Conservation (phyloP, 164 flowering plant genomes). For the Saururus chinensis region DNA sequence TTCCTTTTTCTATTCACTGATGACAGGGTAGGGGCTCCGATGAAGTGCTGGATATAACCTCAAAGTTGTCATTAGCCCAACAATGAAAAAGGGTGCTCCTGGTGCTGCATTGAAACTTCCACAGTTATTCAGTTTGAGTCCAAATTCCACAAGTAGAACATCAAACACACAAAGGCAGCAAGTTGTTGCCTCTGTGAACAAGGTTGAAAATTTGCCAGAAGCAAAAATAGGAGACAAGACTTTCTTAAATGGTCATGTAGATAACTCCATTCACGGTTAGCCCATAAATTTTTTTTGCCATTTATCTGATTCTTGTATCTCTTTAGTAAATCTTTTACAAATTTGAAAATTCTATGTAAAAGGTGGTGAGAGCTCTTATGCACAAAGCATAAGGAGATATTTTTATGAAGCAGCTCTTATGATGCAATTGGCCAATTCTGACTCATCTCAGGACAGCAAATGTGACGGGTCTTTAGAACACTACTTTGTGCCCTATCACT, state of each 20-base stretch:
- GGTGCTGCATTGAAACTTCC: slow-evolving; percentile 85
- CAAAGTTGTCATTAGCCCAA: slow-evolving; percentile 61
- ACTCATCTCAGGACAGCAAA: slow-evolving; percentile 47
- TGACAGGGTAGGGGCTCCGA: too few species aligned
- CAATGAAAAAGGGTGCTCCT: slow-evolving; percentile 58
- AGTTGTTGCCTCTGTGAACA: slow-evolving; percentile 46
- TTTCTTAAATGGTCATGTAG: slow-evolving; percentile 27
- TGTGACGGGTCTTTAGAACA: slow-evolving; percentile 66
- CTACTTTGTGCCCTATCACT: slow-evolving; percentile 64
- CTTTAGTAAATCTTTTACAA: too few species aligned
- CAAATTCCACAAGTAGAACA: too few species aligned
- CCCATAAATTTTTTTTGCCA: not conserved
- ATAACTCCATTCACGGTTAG: slow-evolving; percentile 56
- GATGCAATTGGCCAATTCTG: slow-evolving; percentile 34
- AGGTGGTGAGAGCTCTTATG: slow-evolving; percentile 49
- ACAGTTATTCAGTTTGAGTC: too few species aligned
- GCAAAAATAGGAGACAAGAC: slow-evolving; percentile 37
- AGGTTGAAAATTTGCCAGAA: slow-evolving; percentile 40
- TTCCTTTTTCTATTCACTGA: too few species aligned
- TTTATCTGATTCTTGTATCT: not conserved
- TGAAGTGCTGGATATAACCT: too few species aligned
- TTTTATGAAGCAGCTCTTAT: slow-evolving; percentile 88
- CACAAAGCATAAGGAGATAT: slow-evolving; percentile 69
- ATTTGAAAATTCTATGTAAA: too few species aligned
- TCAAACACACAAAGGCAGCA: too few species aligned